Conservation (phyloP, 495 filamentous ascomycete species). For the Geopyxis carbonaria region DNA sequence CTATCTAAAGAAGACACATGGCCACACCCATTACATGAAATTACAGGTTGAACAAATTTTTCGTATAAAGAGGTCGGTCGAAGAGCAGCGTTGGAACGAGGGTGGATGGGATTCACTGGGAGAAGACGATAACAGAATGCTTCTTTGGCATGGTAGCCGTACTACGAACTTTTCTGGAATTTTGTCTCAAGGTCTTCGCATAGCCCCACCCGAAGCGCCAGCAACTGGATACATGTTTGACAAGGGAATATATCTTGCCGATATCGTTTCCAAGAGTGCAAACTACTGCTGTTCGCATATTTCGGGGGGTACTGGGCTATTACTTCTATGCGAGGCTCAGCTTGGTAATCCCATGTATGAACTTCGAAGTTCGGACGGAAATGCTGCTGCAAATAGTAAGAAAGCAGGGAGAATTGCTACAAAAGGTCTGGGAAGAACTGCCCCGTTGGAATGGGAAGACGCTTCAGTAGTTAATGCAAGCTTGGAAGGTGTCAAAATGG, state of each 20-base stretch:
- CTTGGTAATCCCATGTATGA: slow-evolving; percentile 54
- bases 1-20: slow-evolving; percentile 49
- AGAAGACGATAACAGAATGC: slow-evolving; percentile 39
- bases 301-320: slow-evolving; percentile 35
- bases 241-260: slow-evolving; percentile 75
- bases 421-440: slow-evolving; percentile 42
- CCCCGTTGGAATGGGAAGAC: slow-evolving; percentile 59
- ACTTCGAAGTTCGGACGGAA: slow-evolving; percentile 34
- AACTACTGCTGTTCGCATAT: slow-evolving; percentile 46
- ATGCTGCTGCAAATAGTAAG: slow-evolving; percentile 46
- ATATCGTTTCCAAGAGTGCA: slow-evolving; percentile 60
- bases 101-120: slow-evolving; percentile 30
- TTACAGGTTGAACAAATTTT: slow-evolving; percentile 62
- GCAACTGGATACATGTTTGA: slow-evolving; percentile 67
- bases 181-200: slow-evolving; percentile 66
- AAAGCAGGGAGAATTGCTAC: slow-evolving; percentile 45
- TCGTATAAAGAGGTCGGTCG: slow-evolving; percentile 60
- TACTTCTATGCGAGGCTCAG: slow-evolving; percentile 65
- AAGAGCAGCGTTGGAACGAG: slow-evolving; percentile 48
- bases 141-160: slow-evolving; percentile 74
- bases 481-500: slow-evolving; percentile 50
- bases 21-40: slow-evolving; percentile 39
- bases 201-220: slow-evolving; percentile 46
- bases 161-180: slow-evolving; percentile 71
- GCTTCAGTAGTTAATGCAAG: slow-evolving; percentile 43